Base-by-base conservation (phyloP, 805 yeast genomes). In the Brettanomyces naardenensis region DNA sequence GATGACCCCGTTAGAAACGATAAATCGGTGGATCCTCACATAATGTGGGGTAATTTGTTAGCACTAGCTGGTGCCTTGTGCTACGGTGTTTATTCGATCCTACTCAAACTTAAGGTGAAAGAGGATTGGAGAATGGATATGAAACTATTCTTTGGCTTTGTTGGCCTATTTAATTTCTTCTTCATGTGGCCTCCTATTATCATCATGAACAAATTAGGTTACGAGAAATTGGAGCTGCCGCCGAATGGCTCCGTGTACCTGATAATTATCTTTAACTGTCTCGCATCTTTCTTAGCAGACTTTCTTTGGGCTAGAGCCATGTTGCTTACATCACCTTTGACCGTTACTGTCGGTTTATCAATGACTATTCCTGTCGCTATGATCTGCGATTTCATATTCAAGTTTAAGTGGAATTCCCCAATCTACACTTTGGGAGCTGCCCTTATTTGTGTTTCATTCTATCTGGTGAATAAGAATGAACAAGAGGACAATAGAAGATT, bases 261-360 rank as follows among this genome's bases (percentile, higher is more conserved):
- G 1, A 64, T 88, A 3, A 62, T 90, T 5, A 36, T 71, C 0
- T 44, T 75, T 33, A 92, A 92, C 57, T 83, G 89, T 41, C 52
- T 75, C 26, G 77, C 87, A 30, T 87, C 96, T 1, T 80, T 92
- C 47, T 60, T 89, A 13, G 81, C 95, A 28, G 98, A 92, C 56
- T 88, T 81, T 49, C 78, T 94, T 52, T 92, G 98, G 98, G 95
- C 95, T 25, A 77, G 86, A 45, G 95, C 97, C 0, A 92, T 89
- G 75, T 69, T 92, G 23, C 64, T 92, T 52, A 92, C 98, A 1
- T 81, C 92, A 31, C 98, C 98, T 2, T 66, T 92, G 46, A 89
- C 95, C 0, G 97, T 90, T 3, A 92, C 98, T 0, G 95, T 92
- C 9, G 98, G 98, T 0, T 66, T 92, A 22, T 81, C 95, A 17